phyloP scores from a whole-genome alignment of 2,329 filamentous ascomycete genomes.

The Fusarium sp. region DNA sequence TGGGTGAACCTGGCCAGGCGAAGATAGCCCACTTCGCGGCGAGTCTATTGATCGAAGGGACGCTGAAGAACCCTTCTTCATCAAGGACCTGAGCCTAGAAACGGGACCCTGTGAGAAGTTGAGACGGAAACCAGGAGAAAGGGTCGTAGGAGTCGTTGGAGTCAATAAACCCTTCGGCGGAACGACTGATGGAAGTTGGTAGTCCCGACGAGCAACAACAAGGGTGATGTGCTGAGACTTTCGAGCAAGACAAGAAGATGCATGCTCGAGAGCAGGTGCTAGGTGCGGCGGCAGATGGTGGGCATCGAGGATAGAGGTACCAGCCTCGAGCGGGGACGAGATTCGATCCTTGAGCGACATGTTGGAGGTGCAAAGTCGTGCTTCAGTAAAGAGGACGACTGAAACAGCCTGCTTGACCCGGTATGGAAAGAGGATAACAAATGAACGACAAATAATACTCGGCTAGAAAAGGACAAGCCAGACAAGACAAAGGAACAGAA shows the following conservation, averaged over 20 bases:
- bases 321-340: slow-evolving; percentile 72
- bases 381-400: slow-evolving; percentile 20
- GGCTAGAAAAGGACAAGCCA: slow-evolving; percentile 1
- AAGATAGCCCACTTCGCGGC: slow-evolving; percentile 44
- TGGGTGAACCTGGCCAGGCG: slow-evolving; percentile 49
- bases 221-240: slow-evolving; percentile 68
- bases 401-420: background rate
- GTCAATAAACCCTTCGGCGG: slow-evolving; percentile 35
- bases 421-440: slow-evolving; percentile 7
- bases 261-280: slow-evolving; percentile 67
- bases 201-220: slow-evolving; percentile 66
- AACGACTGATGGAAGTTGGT: slow-evolving; percentile 60
- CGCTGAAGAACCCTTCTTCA: slow-evolving; percentile 43
- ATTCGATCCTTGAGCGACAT: slow-evolving; percentile 67
- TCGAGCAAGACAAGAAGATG: slow-evolving; percentile 64
- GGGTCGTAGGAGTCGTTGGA: slow-evolving; percentile 45
- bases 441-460: slow-evolving; percentile 7
- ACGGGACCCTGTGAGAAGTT: slow-evolving; percentile 49
- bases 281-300: slow-evolving; percentile 68
- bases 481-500: slow-evolving; percentile 13
- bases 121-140: slow-evolving; percentile 50
- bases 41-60: slow-evolving; percentile 42
- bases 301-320: slow-evolving; percentile 67
- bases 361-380: slow-evolving; percentile 22
- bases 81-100: slow-evolving; percentile 48